Percentiles rank a stretch among this genome's conserved stretches.
These are phyloP conservation scores for Phytophthora litchii DNA, from an alignment of 352 stramenopile species.

Conservation along the genomic window DNA sequence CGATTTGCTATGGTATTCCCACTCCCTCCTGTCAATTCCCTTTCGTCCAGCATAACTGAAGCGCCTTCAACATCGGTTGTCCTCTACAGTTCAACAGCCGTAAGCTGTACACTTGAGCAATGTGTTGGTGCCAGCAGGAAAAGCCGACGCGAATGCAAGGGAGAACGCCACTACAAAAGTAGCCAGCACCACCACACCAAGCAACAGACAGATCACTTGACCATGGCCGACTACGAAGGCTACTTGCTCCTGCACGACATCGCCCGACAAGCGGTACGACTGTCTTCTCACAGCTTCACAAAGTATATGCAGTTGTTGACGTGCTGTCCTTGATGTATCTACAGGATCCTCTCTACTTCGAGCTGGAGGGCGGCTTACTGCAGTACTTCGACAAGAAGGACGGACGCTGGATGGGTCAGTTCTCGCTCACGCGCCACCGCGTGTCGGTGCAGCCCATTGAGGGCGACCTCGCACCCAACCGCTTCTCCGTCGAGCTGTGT, in stretches of 20 bases:
- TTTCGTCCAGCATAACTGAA: constrained; percentile 12
- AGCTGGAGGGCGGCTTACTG: constrained; percentile 71
- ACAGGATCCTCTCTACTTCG: constrained; percentile 81
- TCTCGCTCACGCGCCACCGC: constrained; percentile 76
- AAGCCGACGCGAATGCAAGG: constrained; percentile 17
- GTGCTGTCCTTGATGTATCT: constrained; percentile 4
- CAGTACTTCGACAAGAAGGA: constrained; percentile 79
- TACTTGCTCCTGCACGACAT: constrained; percentile 77
- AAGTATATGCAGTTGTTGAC: constrained; percentile 1
- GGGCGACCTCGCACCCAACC: constrained; percentile 52
- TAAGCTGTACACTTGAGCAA: not conserved
- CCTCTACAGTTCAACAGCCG: constrained; percentile 10
- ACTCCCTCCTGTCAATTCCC: not conserved
- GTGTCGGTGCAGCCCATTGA: constrained; percentile 54
- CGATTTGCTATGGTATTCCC: not conserved
- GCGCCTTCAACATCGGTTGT: constrained; percentile 6
- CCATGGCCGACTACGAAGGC: constrained; percentile 85
- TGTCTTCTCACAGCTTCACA: not conserved
- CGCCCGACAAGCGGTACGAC: constrained; percentile 44
- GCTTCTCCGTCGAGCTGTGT: constrained; percentile 73
- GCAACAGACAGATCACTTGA: not conserved
- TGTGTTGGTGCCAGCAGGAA: constrained; percentile 12
- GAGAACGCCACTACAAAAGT: constrained; percentile 18
- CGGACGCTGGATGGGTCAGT: constrained; percentile 73
- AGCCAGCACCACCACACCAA: not conserved